phyloP scores from a whole-genome alignment of 2,329 filamentous ascomycete species.

The Calonectria pseudoturangicola region DNA sequence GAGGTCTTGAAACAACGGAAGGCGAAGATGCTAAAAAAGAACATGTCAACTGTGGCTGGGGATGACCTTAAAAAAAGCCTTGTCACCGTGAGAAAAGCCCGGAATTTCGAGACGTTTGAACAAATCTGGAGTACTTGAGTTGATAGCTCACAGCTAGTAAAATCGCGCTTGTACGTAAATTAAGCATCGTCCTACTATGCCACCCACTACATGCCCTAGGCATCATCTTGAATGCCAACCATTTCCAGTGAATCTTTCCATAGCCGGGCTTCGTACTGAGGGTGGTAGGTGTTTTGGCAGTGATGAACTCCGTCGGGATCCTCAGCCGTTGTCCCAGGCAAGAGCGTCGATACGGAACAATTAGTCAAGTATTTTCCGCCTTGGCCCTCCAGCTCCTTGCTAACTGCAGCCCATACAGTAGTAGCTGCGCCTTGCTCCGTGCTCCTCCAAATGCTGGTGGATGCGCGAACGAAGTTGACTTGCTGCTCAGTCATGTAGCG shows the following conservation, averaged over 20 bases:
- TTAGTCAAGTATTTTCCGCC: background rate
- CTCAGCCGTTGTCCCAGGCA: too few relatives aligned
- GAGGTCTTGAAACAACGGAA: too few relatives aligned
- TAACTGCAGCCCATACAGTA: background rate
- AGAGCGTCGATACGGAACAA: background rate
- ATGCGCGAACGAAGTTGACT: background rate
- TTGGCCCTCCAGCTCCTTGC: background rate
- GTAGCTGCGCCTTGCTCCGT: constrained; percentile 15
- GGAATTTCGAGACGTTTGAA: too few relatives aligned
- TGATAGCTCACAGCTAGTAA: too few relatives aligned
- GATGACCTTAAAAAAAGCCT: too few relatives aligned
- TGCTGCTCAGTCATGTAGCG: background rate
- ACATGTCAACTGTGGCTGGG: too few relatives aligned
- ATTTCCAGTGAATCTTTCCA: constrained; percentile 13
- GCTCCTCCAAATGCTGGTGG: background rate
- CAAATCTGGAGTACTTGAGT: too few relatives aligned
- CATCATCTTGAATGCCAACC: background rate
- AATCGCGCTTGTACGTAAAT: too few relatives aligned
- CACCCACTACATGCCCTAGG: too few relatives aligned
- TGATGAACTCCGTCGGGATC: background rate
- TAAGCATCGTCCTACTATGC: too few relatives aligned
- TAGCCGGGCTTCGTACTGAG: background rate
- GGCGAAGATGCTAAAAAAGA: too few relatives aligned
- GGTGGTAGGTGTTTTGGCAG: background rate
- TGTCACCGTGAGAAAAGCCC: too few relatives aligned